A percentile compares a stretch with the other conserved stretches of the same genome.
Evolutionary conservation across 768 basidiomycete genomes (phyloP).

Genomic region (Tulasnella sp.): DNA sequence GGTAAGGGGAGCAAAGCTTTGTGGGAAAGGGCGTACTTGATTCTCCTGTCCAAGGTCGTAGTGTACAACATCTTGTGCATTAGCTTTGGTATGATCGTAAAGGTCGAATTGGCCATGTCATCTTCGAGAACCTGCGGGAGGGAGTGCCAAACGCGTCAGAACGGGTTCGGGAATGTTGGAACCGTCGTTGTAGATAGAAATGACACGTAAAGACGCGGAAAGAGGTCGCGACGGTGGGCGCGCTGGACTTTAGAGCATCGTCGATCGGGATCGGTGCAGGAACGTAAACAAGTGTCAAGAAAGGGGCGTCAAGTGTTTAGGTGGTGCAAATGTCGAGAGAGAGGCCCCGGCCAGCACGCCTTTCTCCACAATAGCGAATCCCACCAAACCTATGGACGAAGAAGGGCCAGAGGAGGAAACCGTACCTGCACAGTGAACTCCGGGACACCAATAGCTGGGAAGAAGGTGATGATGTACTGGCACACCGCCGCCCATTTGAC

Average conservation of each 20-base stretch:
- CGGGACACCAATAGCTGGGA: constrained; percentile 28
- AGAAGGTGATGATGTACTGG: constrained; percentile 31
- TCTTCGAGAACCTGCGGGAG: constrained; percentile 34
- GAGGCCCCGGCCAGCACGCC: background rate
- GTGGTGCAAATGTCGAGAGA: constrained; percentile 19
- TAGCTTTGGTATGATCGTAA: constrained; percentile 33
- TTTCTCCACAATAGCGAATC: background rate
- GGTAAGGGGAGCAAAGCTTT: background rate
- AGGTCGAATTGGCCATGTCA: constrained; percentile 31
- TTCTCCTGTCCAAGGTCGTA: constrained; percentile 34
- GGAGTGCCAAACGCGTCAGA: constrained; percentile 29
- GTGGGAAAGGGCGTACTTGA: constrained; percentile 32
- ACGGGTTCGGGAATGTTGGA: background rate
- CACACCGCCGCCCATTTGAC: constrained; percentile 33
- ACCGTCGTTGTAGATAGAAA: background rate
- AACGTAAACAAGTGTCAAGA: constrained; percentile 30
- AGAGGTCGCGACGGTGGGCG: constrained; percentile 19
- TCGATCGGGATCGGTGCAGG: constrained; percentile 19
- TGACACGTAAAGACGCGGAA: constrained; percentile 25
- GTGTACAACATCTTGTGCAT: constrained; percentile 34
- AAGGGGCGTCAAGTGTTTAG: constrained; percentile 25
- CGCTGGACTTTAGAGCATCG: constrained; percentile 3
- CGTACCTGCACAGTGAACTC: constrained; percentile 33
- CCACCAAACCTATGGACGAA: background rate
- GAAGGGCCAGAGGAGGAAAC: background rate